Conservation (phyloP, 2,329 filamentous ascomycete species). For the Paecilomyces dactylethromorphus region DNA sequence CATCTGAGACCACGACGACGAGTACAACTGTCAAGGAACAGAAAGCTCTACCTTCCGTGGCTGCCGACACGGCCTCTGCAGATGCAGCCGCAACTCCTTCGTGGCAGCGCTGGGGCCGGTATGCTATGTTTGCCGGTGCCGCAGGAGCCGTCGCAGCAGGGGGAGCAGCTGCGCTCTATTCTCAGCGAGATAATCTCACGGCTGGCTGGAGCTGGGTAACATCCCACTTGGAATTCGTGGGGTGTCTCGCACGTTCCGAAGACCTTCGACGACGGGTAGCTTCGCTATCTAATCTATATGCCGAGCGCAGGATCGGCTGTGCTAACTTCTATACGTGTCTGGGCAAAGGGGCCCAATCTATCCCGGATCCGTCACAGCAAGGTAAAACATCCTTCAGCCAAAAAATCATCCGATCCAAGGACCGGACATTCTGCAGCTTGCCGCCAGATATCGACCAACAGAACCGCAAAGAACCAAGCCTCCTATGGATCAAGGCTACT, state of each 20-base stretch:
- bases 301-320: constrained; percentile 66
- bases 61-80: constrained; percentile 25
- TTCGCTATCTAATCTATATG: constrained; percentile 58
- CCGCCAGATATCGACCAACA: constrained; percentile 48
- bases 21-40: constrained; percentile 6
- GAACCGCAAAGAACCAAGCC: constrained; percentile 31
- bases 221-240: constrained; percentile 89
- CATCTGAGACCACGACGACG: constrained; percentile 9
- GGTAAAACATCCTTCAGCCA: constrained; percentile 24
- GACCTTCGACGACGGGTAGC: constrained; percentile 70
- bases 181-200: constrained; percentile 72
- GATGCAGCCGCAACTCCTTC: constrained; percentile 42
- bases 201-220: constrained; percentile 75
- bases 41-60: constrained; percentile 26
- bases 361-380: constrained; percentile 14
- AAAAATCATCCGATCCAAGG: constrained; percentile 40
- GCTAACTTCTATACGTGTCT: constrained; percentile 83
- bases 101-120: constrained; percentile 78
- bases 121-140: constrained; percentile 79
- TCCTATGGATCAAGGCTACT: constrained; percentile 60
- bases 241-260: constrained; percentile 75
- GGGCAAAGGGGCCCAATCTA: constrained; percentile 55
- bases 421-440: constrained; percentile 84
- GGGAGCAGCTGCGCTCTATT: constrained; percentile 77
- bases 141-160: constrained; percentile 73